These are phyloP conservation scores for Fraxinus nigra DNA, from an alignment of 305 asterid species.

Conservation along the genomic window DNA sequence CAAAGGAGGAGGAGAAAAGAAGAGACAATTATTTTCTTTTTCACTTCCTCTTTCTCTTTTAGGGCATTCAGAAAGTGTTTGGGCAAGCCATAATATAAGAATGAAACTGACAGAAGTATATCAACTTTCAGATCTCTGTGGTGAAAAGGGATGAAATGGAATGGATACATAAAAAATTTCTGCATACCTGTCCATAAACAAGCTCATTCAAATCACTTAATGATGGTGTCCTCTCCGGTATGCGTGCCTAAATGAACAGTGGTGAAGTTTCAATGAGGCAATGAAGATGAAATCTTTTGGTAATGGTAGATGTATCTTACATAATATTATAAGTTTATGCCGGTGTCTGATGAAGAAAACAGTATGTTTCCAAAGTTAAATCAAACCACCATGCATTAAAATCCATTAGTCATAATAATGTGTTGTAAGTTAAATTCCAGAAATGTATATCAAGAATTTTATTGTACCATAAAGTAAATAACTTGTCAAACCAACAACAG, in stretches of 20 bases:
- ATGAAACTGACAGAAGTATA: not conserved
- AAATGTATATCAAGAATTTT: not conserved
- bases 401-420: not conserved
- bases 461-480: slow-evolving; percentile 8
- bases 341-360: slow-evolving; percentile 4
- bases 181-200: slow-evolving; percentile 85
- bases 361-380: not conserved
- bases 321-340: not conserved
- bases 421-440: not conserved
- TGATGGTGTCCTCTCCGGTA: slow-evolving; percentile 86
- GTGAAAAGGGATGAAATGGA: not conserved
- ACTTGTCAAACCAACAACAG: slow-evolving; percentile 5
- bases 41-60: not conserved
- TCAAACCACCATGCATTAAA: not conserved
- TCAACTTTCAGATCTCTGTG: slow-evolving; percentile 9
- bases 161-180: slow-evolving; percentile 2
- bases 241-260: slow-evolving; percentile 58
- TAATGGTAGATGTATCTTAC: slow-evolving; percentile 10
- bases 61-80: slow-evolving; percentile 3
- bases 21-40: slow-evolving; percentile 5
- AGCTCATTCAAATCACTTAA: slow-evolving; percentile 81
- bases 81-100: slow-evolving; percentile 2
- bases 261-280: not conserved
- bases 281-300: slow-evolving; percentile 20
- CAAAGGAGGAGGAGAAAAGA: slow-evolving; percentile 18